phyloP scores from a whole-genome alignment of 2,329 filamentous ascomycete genomes.

The Venturia nashicola region DNA sequence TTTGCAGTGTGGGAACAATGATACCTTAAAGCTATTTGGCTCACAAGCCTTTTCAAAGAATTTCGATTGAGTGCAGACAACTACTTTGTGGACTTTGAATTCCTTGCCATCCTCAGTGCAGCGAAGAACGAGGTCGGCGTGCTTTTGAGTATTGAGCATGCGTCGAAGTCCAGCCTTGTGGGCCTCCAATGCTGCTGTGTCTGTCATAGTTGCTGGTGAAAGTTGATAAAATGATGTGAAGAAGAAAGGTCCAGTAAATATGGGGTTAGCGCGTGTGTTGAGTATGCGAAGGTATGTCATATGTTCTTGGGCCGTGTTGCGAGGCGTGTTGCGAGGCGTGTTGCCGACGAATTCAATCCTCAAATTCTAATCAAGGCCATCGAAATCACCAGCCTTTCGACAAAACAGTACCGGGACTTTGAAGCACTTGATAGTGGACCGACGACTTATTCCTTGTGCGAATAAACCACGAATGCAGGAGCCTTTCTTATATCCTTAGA shows the following conservation, averaged over 20 bases:
- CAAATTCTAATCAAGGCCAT: too few species aligned
- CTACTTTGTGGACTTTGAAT: neutral
- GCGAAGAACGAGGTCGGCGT: neutral
- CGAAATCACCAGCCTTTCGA: too few species aligned
- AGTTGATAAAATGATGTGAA: neutral
- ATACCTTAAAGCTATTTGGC: neutral
- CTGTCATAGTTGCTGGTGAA: neutral
- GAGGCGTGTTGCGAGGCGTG: neutral
- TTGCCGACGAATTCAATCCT: neutral
- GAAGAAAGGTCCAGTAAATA: too few species aligned
- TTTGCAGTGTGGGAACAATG: too few species aligned
- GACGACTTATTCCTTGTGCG: too few species aligned
- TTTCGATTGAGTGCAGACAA: neutral
- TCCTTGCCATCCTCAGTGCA: neutral
- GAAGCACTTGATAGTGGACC: too few species aligned
- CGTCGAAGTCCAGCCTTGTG: neutral
- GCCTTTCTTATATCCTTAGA: too few species aligned
- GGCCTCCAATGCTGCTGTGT: neutral
- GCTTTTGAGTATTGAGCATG: conserved; percentile 5
- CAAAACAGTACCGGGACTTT: too few species aligned
- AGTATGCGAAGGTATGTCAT: neutral
- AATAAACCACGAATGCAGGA: too few species aligned
- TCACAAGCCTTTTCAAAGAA: neutral
- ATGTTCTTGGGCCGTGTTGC: neutral
- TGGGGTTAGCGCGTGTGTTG: neutral